Percentiles rank a stretch among this genome's conserved stretches.
Evolutionary conservation across 805 yeast species (phyloP).

Genomic region (Candida ipomoeae): DNA sequence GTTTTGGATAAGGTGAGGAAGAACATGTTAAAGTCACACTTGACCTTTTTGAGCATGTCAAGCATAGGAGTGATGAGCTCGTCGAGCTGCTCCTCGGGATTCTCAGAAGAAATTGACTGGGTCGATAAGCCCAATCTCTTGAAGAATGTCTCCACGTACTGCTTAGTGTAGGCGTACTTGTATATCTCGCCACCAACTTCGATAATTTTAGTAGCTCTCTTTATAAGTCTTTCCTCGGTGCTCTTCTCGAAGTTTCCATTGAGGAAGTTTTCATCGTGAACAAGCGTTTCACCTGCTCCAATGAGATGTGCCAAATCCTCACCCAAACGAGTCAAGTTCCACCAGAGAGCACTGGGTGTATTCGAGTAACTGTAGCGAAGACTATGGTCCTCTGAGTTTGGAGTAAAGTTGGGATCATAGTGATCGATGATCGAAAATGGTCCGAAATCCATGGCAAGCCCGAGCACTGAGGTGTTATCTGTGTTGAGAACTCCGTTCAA

Average conservation of each 20-base stretch:
- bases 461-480: constrained; percentile 87
- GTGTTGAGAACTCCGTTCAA: constrained; percentile 93
- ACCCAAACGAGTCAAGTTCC: constrained; percentile 83
- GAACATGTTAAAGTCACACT: constrained; percentile 76
- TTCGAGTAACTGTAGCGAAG: constrained; percentile 75
- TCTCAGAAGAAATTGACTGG: constrained; percentile 27
- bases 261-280: constrained; percentile 31
- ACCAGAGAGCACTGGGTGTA: constrained; percentile 85
- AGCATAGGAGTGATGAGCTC: constrained; percentile 57
- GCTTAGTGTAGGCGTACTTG: constrained; percentile 55
- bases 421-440: constrained; percentile 90
- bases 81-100: constrained; percentile 38
- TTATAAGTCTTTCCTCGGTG: constrained; percentile 46
- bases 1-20: constrained; percentile 60
- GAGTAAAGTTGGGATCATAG: constrained; percentile 76
- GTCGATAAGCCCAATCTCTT: constrained; percentile 63
- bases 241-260: constrained; percentile 37
- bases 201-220: constrained; percentile 63
- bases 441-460: constrained; percentile 88
- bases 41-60: constrained; percentile 54
- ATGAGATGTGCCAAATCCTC: constrained; percentile 78
- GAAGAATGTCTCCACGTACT: constrained; percentile 55
- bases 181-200: constrained; percentile 61
- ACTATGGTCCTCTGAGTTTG: constrained; percentile 81
- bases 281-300: constrained; percentile 60